These are phyloP conservation scores for Suillus paluster DNA, from an alignment of 768 basidiomycete species.

Conservation along the genomic window DNA sequence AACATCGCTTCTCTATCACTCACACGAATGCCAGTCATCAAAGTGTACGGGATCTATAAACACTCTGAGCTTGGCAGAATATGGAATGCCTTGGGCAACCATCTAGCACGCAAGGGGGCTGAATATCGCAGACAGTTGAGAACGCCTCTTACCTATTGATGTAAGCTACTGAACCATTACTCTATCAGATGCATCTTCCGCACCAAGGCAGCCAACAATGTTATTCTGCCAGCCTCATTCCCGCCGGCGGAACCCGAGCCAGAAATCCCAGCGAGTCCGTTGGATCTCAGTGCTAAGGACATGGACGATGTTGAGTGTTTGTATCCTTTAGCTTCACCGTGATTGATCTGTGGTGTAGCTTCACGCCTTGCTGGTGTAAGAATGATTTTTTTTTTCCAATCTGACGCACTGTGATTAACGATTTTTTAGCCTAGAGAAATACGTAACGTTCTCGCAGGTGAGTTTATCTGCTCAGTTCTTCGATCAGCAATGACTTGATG, in stretches of 20 bases:
- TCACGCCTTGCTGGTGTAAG: slow-evolving; percentile 62
- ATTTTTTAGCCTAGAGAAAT: slow-evolving; percentile 44
- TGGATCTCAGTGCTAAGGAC: slow-evolving; percentile 47
- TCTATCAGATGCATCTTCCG: slow-evolving; percentile 50
- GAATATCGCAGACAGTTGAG: slow-evolving; percentile 59
- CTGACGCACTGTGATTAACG: slow-evolving; percentile 34
- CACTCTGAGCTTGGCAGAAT: slow-evolving; percentile 50
- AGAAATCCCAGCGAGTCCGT: slow-evolving; percentile 21
- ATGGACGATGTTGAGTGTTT: slow-evolving; percentile 46
- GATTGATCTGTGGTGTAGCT: slow-evolving; percentile 43
- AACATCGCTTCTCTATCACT: neutral
- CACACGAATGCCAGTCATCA: slow-evolving; percentile 39
- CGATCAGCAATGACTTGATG: neutral
- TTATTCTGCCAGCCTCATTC: slow-evolving; percentile 57
- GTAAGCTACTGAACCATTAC: neutral
- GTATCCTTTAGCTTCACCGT: neutral
- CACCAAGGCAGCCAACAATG: slow-evolving; percentile 38
- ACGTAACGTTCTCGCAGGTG: slow-evolving; percentile 33
- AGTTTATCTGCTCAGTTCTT: neutral
- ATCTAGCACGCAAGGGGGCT: slow-evolving; percentile 47
- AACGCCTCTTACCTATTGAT: neutral
- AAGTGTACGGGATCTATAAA: slow-evolving; percentile 54
- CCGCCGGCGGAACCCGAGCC: slow-evolving; percentile 39
- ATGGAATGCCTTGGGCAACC: slow-evolving; percentile 51
- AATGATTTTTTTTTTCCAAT: neutral